These are phyloP conservation scores for Agrostemma githago DNA, from an alignment of 148 eudicot genomes.

Conservation along the genomic window DNA sequence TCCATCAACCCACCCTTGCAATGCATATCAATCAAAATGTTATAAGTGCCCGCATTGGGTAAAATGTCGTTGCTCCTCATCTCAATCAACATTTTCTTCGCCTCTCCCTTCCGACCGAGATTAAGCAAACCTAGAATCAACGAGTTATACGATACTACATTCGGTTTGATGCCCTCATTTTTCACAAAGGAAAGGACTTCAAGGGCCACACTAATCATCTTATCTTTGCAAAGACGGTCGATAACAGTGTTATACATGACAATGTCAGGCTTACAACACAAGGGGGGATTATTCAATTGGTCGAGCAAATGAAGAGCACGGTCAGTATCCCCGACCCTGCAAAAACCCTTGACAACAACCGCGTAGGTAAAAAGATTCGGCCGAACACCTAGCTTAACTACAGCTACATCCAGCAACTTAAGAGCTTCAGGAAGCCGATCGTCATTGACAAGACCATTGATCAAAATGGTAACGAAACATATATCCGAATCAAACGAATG, in stretches of 20 bases:
- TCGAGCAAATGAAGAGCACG: slow-evolving; percentile 21
- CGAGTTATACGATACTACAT: slow-evolving; percentile 14
- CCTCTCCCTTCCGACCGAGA: slow-evolving; percentile 4
- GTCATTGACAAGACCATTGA: no score
- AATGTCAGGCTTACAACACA: no score
- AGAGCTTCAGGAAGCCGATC: background rate
- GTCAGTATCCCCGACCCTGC: no score
- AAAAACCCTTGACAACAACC: slow-evolving; percentile 28
- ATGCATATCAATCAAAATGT: no score
- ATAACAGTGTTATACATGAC: background rate
- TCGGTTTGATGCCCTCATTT: slow-evolving; percentile 10
- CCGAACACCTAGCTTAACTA: background rate
- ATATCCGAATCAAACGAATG: background rate
- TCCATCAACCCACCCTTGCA: slow-evolving; percentile 9
- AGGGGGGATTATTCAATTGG: background rate
- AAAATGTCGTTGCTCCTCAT: background rate
- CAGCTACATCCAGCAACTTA: no score
- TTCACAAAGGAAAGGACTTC: background rate
- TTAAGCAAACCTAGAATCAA: slow-evolving; percentile 16
- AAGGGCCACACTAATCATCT: background rate
- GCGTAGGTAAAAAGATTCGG: background rate
- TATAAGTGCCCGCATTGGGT: background rate
- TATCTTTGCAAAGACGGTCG: background rate
- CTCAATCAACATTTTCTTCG: background rate
- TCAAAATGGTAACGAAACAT: background rate